Base-by-base conservation (phyloP, 139 green algal species). In the Desmodesmus armatus region DNA sequence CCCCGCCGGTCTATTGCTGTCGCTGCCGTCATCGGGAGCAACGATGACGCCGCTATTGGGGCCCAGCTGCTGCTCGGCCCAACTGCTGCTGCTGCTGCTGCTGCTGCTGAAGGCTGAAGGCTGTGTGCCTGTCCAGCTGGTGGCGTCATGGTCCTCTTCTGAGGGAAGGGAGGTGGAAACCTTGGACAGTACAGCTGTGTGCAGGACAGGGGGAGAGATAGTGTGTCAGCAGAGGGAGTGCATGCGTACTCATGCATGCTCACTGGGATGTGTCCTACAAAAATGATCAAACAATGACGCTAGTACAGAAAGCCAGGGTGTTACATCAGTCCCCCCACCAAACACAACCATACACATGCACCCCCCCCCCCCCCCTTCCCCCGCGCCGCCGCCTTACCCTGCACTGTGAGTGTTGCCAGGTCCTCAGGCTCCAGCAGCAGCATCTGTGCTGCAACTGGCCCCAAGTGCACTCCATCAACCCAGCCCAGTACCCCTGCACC, bases 391-490 rank as follows among this genome's bases (percentile, higher is more conserved):
- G n/a, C n/a, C 78, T 86, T 53, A 86, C 80, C 73, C 37, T 96
- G 90, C 85, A 96, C 85, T 27, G 92, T 89, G 37, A 96, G 91
- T 7, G 92, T 78, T 3, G 92, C 88, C 69, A 96, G 83, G 58
- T 92, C 78, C 47, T 93, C 85, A 7, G 92, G 74, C 25, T 86
- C 58, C 44, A 96, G 83, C 67, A 90, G 72, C 49, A 93, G 80
- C 51, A 96, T n/a, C n/a, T n/a, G n/a, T n/a, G n/a, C n/a, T n/a
- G n/a, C n/a, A n/a, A n/a, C n/a, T n/a, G n/a, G n/a, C n/a, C n/a
- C n/a, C n/a, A n/a, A n/a, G n/a, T n/a, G n/a, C n/a, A n/a, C n/a
- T n/a, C n/a, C n/a, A n/a, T n/a, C n/a, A n/a, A n/a, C n/a, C n/a
- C n/a, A n/a, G n/a, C n/a, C n/a, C n/a, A n/a, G n/a, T n/a, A n/a